Evolutionary conservation across 345 rosid species (phyloP).

Genomic region (Excoecaria agallocha): DNA sequence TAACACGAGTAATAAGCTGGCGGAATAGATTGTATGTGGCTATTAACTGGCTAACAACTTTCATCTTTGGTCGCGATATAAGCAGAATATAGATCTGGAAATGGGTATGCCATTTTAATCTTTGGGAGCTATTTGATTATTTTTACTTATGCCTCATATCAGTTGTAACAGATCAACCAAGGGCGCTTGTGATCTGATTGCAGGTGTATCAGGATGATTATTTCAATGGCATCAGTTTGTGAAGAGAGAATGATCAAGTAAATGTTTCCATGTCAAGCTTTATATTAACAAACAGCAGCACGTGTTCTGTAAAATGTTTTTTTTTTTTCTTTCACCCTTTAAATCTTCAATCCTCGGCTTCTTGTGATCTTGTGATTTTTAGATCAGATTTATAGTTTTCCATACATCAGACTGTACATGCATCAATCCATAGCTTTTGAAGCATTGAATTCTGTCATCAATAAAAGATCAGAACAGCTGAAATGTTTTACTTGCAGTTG

Average conservation of each 20-base stretch:
- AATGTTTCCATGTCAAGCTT: neutral
- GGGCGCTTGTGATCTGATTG: neutral
- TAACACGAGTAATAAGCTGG: slow-evolving; percentile 94
- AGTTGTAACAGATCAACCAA: neutral
- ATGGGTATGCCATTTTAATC: slow-evolving; percentile 6
- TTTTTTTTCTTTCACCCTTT: neutral
- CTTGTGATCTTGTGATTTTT: neutral
- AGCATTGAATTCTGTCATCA: neutral
- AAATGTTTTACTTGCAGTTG: neutral
- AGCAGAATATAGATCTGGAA: slow-evolving; percentile 34
- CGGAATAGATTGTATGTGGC: slow-evolving; percentile 89
- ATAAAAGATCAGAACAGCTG: neutral
- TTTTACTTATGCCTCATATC: neutral
- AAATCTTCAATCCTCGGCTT: neutral
- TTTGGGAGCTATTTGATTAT: neutral
- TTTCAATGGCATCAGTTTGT: neutral
- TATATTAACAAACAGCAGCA: neutral
- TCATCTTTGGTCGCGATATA: slow-evolving; percentile 85
- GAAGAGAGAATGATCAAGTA: slow-evolving; percentile 1
- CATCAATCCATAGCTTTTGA: neutral
- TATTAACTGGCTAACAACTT: slow-evolving; percentile 82
- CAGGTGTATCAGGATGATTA: neutral
- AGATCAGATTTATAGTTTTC: neutral
- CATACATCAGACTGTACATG: neutral
- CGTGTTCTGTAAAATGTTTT: neutral